Base-by-base conservation (phyloP, 1,284 basidiomycete genomes). In the Trichosporon coremiiforme region DNA sequence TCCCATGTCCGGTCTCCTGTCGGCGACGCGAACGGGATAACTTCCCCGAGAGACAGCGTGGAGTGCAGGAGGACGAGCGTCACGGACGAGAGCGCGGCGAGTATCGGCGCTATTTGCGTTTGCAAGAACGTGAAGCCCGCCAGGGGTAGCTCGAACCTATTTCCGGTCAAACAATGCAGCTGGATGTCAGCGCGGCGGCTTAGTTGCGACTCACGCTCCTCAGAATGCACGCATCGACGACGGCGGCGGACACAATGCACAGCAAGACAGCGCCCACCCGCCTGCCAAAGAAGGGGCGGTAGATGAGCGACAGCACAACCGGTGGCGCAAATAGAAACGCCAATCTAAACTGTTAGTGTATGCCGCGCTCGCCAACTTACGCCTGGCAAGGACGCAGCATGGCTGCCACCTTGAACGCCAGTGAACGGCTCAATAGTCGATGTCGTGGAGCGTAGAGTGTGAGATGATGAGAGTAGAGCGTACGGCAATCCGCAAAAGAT, bases 1-100 rank as follows among this genome's bases (percentile, higher is more conserved):
- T 60, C 67, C 67, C 67, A 68, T 15, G 60, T 25, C n/a, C 64
- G 31, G 2, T 17, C 33, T 2, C 38, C 66, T 2, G 41, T 57
- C 8, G 63, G 63, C 20, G 67, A 64, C 8, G 65, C 33, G 25
- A 69, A 69, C 22, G 68, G 65, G 9, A 69, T 45, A 8, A 69
- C 20, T 12, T 53, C 45, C 12, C 47, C 20, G 15, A 55, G 25
- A 4, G 33, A 64, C 4, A 38, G 38, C 13, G 57, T 38, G 17
- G 33, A 33, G 33, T 50, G 41, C 38, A 62, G 41, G 8, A 68
- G 62, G 5, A 68, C 47, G 47, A 68, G 47, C 6, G 35, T 38
- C 4, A 47, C 33, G 31, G 65, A 15, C 10, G 47, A 66, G 50
- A 66, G 13, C 0, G 33, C 35, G 4, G 47, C 65, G 50, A 64